These are phyloP conservation scores for Lasiosphaeris hirsuta DNA, from an alignment of 495 filamentous ascomycete species.

Conservation along the genomic window DNA sequence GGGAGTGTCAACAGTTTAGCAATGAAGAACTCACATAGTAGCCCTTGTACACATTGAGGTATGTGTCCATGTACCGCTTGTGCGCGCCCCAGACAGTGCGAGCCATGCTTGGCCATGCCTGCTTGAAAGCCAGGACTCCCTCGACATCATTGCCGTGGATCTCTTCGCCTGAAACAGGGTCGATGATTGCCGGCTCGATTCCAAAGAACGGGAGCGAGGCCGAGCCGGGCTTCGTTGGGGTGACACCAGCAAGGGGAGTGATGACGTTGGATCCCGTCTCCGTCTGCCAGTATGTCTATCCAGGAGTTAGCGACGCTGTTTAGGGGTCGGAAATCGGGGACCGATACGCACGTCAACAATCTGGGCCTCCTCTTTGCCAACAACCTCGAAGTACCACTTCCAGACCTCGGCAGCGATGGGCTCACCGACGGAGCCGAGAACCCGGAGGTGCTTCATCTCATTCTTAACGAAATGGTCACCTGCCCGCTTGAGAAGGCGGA, in stretches of 20 bases:
- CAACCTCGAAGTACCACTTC: slow-evolving; percentile 99
- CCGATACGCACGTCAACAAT: slow-evolving; percentile 79
- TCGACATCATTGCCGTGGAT: slow-evolving; percentile 96
- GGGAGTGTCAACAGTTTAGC: background rate
- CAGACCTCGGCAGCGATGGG: slow-evolving; percentile 98
- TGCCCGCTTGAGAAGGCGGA: slow-evolving; percentile 90
- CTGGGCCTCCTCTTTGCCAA: slow-evolving; percentile 91
- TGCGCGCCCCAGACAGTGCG: slow-evolving; percentile 97
- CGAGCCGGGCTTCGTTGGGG: slow-evolving; percentile 74
- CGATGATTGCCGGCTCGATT: slow-evolving; percentile 96
- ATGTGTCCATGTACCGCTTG: slow-evolving; percentile 98
- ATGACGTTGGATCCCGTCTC: slow-evolving; percentile 96
- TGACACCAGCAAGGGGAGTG: slow-evolving; percentile 70
- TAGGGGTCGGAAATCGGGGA: background rate
- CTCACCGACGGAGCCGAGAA: slow-evolving; percentile 96
- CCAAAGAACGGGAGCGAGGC: slow-evolving; percentile 91
- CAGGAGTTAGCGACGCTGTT: background rate
- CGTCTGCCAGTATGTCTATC: slow-evolving; percentile 99
- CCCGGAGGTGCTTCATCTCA: slow-evolving; percentile 82
- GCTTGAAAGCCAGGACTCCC: slow-evolving; percentile 96
- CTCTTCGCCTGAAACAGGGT: slow-evolving; percentile 92
- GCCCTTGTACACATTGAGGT: slow-evolving; percentile 95
- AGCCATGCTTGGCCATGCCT: slow-evolving; percentile 98
- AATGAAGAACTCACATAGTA: slow-evolving; percentile 72
- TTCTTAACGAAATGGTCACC: slow-evolving; percentile 87